Base-by-base conservation (phyloP, 768 basidiomycete species). In the Panellus pusillus region DNA sequence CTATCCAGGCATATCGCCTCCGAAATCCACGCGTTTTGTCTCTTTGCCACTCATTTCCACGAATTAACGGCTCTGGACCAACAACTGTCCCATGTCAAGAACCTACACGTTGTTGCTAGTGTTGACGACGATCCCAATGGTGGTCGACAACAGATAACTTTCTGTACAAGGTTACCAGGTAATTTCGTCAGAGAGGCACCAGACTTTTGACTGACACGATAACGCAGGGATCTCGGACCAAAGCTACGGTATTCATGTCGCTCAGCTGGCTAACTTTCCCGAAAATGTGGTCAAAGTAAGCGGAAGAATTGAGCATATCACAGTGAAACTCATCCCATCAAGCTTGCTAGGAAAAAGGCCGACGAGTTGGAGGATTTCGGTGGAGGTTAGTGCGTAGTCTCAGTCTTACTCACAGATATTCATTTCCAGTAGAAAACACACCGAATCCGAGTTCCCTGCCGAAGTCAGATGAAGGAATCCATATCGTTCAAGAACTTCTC, bases 21-120 rank as follows among this genome's bases (percentile, higher is more conserved):
- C 4, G 77, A 91, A 57, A 95, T 98, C 32, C 87, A 89, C 60
- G 91, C 92, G 2, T 97, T 97, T 70, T 96, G 94, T 66, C 77
- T 98, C 7, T 99, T 99, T 65, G 96, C 97, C 0, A 97, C 97
- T 0, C 96, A 98, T 68, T 99, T 98, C 72, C 96, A 98, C 70
- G 97, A 99, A 67, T 78, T 99, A 32, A 98, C 97, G 0, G 86
- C 89, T 0, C 79, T 99, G 18, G 89, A 94, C 58, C 89, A 96
- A 70, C 82, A 94, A 66, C 75, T 94, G 18, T 57, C 79, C 0
- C 89, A 94, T 58, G 93, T 99, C 49, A 91, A 91, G 70, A 99
- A 98, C 68, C 69, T 98, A 29, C 95, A 98, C 65, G 96, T 98
- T 47, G 91, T 94, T 13, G 96, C 97, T 5, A 91, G 97, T 63